These are phyloP conservation scores for Eutypella sp. DNA, from an alignment of 2,329 filamentous ascomycete species.

Conservation along the genomic window DNA sequence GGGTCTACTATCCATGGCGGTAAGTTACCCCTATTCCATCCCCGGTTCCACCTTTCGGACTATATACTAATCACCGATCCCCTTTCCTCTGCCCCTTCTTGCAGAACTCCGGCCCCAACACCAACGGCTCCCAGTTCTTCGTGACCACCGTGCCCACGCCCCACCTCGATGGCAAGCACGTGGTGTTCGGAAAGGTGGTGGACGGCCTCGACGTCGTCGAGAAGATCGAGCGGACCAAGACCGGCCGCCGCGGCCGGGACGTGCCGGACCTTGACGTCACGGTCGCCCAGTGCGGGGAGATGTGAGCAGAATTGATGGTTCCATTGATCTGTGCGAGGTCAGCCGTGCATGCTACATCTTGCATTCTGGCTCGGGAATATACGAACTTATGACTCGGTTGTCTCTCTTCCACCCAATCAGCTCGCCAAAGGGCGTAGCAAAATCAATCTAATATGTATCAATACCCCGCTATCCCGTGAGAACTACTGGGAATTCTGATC, in stretches of 20 bases:
- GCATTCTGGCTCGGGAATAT: too few relatives aligned
- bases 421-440: too few relatives aligned
- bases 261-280: slow-evolving; percentile 80
- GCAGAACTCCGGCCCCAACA: slow-evolving; percentile 87
- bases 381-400: too few relatives aligned
- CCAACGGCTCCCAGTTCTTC: slow-evolving; percentile 96
- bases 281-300: slow-evolving; percentile 86
- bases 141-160: slow-evolving; percentile 85
- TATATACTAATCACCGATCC: slow-evolving; percentile 6
- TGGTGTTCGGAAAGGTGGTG: slow-evolving; percentile 87
- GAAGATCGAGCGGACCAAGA: slow-evolving; percentile 90
- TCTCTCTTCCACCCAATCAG: too few relatives aligned
- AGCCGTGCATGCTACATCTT: too few relatives aligned
- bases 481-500: too few relatives aligned
- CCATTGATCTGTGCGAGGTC: too few relatives aligned
- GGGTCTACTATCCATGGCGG: slow-evolving; percentile 88
- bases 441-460: too few relatives aligned
- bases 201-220: slow-evolving; percentile 86
- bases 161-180: slow-evolving; percentile 88
- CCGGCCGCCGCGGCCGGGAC: slow-evolving; percentile 67
- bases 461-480: too few relatives aligned
- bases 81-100: too few relatives aligned
- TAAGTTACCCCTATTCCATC: slow-evolving; percentile 42
- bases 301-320: too few relatives aligned
- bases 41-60: not conserved